A percentile compares a stretch with the other conserved stretches of the same genome.
Evolutionary conservation across 768 basidiomycete genomes (phyloP).

Genomic region (Lentinula lateritia): DNA sequence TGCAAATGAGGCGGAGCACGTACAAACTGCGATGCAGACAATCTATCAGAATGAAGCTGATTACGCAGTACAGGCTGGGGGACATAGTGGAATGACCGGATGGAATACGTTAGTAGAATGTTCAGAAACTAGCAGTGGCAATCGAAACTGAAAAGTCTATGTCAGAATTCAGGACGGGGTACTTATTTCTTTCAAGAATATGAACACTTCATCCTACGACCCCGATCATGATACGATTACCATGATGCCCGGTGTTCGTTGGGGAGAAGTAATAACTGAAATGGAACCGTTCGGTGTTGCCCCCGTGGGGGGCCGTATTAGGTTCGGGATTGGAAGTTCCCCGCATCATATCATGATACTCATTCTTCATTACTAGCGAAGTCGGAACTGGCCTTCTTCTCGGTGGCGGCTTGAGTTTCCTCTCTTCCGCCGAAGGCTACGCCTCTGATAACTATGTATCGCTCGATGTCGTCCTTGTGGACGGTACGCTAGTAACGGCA

Average conservation of each 20-base stretch:
- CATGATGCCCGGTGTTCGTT: slow-evolving; percentile 33
- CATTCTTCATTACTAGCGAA: slow-evolving; percentile 18
- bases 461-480: slow-evolving; percentile 36
- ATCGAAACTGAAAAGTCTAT: background rate
- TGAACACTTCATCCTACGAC: slow-evolving; percentile 33
- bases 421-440: slow-evolving; percentile 35
- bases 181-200: slow-evolving; percentile 31
- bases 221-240: slow-evolving; percentile 27
- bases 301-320: background rate
- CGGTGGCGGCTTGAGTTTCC: slow-evolving; percentile 36
- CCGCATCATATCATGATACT: background rate
- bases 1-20: slow-evolving; percentile 24
- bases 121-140: background rate
- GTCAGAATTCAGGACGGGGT: slow-evolving; percentile 31
- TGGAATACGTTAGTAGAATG: slow-evolving; percentile 33
- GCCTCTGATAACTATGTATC: slow-evolving; percentile 30
- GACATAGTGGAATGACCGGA: slow-evolving; percentile 34
- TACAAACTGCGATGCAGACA: slow-evolving; percentile 29
- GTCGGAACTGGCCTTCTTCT: slow-evolving; percentile 38
- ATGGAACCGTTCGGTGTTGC: slow-evolving; percentile 35
- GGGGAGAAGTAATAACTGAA: slow-evolving; percentile 33
- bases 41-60: slow-evolving; percentile 27
- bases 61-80: slow-evolving; percentile 39
- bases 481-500: slow-evolving; percentile 34
- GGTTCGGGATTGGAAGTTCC: background rate